Percentiles rank a stretch among this genome's conserved stretches.
Evolutionary conservation across 2,329 filamentous ascomycete species (phyloP).

Genomic region (Trichophyton benhamiae): DNA sequence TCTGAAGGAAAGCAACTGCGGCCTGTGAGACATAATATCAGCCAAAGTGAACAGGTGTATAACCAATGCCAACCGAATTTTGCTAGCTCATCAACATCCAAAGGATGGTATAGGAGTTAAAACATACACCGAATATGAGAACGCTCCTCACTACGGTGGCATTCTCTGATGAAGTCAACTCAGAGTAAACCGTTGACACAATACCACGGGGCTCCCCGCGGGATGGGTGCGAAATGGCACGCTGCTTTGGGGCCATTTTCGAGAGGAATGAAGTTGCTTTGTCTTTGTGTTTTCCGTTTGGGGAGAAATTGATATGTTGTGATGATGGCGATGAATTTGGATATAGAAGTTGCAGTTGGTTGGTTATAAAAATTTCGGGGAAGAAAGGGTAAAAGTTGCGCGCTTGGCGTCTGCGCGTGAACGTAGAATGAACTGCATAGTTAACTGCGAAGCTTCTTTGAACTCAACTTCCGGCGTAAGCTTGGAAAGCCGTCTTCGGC

Average conservation of each 20-base stretch:
- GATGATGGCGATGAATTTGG: not conserved
- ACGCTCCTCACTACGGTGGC: conserved; percentile 56
- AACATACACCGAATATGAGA: conserved; percentile 54
- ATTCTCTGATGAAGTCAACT: conserved; percentile 56
- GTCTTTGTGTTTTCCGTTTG: not conserved
- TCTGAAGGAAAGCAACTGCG: conserved; percentile 54
- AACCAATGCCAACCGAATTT: conserved; percentile 6
- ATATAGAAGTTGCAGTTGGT: not conserved
- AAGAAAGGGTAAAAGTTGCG: conserved; percentile 21
- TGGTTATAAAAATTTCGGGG: conserved; percentile 16
- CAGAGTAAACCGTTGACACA: conserved; percentile 47
- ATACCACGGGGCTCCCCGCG: conserved; percentile 40
- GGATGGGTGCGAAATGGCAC: conserved; percentile 40
- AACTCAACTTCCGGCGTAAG: not conserved
- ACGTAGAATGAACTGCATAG: conserved; percentile 12
- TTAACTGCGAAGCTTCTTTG: conserved; percentile 4
- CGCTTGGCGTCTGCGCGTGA: conserved; percentile 19
- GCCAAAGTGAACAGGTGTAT: not conserved
- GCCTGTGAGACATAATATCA: conserved; percentile 32
- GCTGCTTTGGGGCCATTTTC: conserved; percentile 53
- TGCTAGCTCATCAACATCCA: not conserved
- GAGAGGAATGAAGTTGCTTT: not conserved
- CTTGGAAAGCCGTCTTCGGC: not conserved
- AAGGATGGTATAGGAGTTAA: not conserved
- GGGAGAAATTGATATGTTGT: not conserved